These are phyloP conservation scores for Paramecium tetraurelia DNA, from an alignment of 73 alveolate genomes.

Conservation along the genomic window DNA sequence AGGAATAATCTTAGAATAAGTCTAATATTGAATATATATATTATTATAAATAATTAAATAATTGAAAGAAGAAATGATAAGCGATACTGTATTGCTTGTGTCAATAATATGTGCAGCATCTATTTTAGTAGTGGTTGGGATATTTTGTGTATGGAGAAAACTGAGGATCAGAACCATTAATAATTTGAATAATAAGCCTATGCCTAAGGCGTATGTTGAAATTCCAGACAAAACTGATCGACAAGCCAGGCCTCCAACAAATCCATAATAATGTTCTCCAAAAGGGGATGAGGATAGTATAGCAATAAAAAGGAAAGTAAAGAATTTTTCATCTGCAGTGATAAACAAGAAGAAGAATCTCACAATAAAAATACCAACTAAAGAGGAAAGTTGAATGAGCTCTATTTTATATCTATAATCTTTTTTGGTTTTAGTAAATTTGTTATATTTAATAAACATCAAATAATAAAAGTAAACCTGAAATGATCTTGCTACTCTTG, in stretches of 20 bases:
- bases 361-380: slow-evolving; percentile 26
- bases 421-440: background rate
- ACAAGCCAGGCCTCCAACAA: background rate
- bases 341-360: background rate
- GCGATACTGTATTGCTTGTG: slow-evolving; percentile 12
- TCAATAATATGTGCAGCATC: background rate
- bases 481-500: background rate
- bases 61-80: background rate
- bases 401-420: background rate
- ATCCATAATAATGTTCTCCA: slow-evolving; percentile 8
- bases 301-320: background rate
- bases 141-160: background rate
- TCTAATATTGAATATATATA: background rate
- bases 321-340: slow-evolving; percentile 20
- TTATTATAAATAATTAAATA: background rate
- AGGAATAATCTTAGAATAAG: slow-evolving; percentile 8
- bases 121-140: background rate
- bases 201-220: slow-evolving; percentile 30
- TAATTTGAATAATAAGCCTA: background rate
- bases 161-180: background rate
- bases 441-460: background rate
- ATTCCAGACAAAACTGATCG: slow-evolving; percentile 33
- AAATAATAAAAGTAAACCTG: background rate
- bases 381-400: slow-evolving; percentile 14
- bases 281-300: slow-evolving; percentile 33